These are phyloP conservation scores for Phialemonium atrogriseum DNA, from an alignment of 2,329 filamentous ascomycete genomes.

Conservation along the genomic window DNA sequence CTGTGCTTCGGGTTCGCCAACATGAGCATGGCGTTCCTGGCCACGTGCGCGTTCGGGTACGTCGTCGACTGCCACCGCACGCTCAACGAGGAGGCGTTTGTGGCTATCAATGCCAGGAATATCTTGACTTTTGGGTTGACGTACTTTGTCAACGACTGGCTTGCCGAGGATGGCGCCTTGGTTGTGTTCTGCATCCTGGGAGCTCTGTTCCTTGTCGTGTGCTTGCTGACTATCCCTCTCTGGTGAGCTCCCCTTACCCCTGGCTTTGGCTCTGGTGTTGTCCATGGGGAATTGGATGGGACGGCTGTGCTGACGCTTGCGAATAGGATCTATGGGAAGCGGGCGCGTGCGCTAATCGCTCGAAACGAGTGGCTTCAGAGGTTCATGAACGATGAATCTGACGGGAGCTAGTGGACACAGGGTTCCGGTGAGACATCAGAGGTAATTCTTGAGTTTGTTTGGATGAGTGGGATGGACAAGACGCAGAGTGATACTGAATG, in stretches of 20 bases:
- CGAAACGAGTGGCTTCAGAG: constrained; percentile 25
- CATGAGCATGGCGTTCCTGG: constrained; percentile 36
- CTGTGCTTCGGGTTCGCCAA: constrained; percentile 40
- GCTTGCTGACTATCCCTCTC: constrained; percentile 35
- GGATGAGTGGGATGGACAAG: neutral
- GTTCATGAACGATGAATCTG: constrained; percentile 19
- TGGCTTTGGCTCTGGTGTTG: neutral
- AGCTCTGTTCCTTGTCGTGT: constrained; percentile 32
- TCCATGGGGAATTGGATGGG: neutral
- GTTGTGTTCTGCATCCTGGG: constrained; percentile 29
- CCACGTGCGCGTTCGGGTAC: constrained; percentile 41
- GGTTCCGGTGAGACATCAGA: no score
- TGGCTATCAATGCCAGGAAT: constrained; percentile 41
- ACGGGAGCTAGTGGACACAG: neutral
- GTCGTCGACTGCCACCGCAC: constrained; percentile 38
- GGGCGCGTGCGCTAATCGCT: constrained; percentile 31
- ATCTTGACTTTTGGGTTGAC: constrained; percentile 37
- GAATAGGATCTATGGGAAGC: constrained; percentile 37
- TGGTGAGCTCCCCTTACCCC: constrained; percentile 20
- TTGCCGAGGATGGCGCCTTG: constrained; percentile 24
- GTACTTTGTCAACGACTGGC: constrained; percentile 32
- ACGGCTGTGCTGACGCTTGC: neutral
- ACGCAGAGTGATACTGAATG: neutral
- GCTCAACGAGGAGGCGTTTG: constrained; percentile 39
- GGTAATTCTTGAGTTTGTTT: neutral